A percentile compares a stretch with the other conserved stretches of the same genome.
phyloP scores from a whole-genome alignment of 2,329 filamentous ascomycete species.

The Alternaria triticina region DNA sequence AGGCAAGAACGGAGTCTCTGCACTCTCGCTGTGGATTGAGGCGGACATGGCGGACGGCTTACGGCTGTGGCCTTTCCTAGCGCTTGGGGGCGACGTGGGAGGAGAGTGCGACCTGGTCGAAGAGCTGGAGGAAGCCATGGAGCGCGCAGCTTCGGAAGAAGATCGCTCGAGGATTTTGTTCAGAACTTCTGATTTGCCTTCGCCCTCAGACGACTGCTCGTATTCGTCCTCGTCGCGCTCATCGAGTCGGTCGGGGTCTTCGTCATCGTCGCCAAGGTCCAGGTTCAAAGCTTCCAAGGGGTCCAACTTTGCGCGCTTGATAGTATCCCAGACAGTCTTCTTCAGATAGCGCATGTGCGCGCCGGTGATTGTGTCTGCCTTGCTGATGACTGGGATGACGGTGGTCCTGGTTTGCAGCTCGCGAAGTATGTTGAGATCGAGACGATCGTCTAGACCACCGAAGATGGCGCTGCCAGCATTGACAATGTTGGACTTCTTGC shows the following conservation, averaged over 20 bases:
- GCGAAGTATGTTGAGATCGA: constrained; percentile 89
- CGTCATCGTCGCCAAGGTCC: constrained; percentile 72
- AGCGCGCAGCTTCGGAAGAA: constrained; percentile 45
- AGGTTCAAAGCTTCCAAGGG: constrained; percentile 85
- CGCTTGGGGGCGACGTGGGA: constrained; percentile 42
- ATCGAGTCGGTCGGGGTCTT: constrained; percentile 59
- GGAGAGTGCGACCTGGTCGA: constrained; percentile 40
- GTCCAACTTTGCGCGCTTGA: constrained; percentile 86
- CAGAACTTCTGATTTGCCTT: constrained; percentile 44
- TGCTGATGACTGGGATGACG: constrained; percentile 92
- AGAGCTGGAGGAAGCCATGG: constrained; percentile 41
- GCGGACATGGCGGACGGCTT: constrained; percentile 50
- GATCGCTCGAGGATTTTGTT: constrained; percentile 48
- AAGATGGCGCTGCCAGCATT: constrained; percentile 58
- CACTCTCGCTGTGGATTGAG: constrained; percentile 45
- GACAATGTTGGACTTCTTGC: constrained; percentile 60
- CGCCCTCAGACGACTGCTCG: constrained; percentile 44
- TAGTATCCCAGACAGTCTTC: constrained; percentile 84
- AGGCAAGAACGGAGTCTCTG: constrained; percentile 73
- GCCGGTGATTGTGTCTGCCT: constrained; percentile 95
- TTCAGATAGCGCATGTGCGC: constrained; percentile 93
- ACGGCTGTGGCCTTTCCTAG: constrained; percentile 46
- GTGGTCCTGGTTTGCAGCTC: constrained; percentile 92
- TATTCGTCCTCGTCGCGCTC: constrained; percentile 60
- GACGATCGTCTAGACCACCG: constrained; percentile 81